Conservation (phyloP, 352 stramenopile genomes). For the Phytophthora citrophthora region DNA sequence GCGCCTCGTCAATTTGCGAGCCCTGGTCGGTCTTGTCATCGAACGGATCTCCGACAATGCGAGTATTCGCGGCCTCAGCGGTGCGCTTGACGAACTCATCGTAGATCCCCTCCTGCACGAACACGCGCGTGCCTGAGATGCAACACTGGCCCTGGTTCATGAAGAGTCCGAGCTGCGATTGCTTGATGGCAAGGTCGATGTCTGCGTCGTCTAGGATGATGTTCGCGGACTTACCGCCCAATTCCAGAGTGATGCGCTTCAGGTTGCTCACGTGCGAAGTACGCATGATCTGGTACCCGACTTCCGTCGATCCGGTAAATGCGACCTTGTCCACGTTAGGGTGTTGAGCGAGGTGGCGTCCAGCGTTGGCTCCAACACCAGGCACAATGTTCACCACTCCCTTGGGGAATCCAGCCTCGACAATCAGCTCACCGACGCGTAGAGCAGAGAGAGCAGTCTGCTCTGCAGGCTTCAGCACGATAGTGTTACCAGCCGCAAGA, state of each 20-base stretch:
- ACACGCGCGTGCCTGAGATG: slow-evolving; percentile 77
- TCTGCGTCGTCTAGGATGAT: slow-evolving; percentile 78
- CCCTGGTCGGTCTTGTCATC: slow-evolving; percentile 44
- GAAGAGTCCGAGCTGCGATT: slow-evolving; percentile 70
- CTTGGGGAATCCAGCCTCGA: slow-evolving; percentile 73
- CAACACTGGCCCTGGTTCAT: slow-evolving; percentile 91
- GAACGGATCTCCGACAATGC: slow-evolving; percentile 63
- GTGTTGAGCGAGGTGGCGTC: slow-evolving; percentile 47
- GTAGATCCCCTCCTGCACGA: slow-evolving; percentile 73
- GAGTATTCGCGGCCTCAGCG: slow-evolving; percentile 53
- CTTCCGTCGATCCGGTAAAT: slow-evolving; percentile 72
- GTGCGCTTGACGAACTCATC: slow-evolving; percentile 44
- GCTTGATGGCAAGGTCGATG: slow-evolving; percentile 57
- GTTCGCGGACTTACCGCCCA: slow-evolving; percentile 77
- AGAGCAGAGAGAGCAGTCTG: slow-evolving; percentile 94
- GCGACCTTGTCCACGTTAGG: slow-evolving; percentile 77
- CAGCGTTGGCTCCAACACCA: slow-evolving; percentile 48
- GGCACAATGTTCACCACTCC: slow-evolving; percentile 88
- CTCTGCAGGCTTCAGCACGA: slow-evolving; percentile 95
- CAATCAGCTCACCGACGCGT: slow-evolving; percentile 85
- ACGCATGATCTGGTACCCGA: slow-evolving; percentile 69
- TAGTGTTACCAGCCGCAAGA: slow-evolving; percentile 91
- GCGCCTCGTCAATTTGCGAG: slow-evolving; percentile 65
- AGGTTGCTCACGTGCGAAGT: slow-evolving; percentile 64
- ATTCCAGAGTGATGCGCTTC: slow-evolving; percentile 77